phyloP scores from a whole-genome alignment of 73 alveolate genomes.

The Tetrahymena borealis region DNA sequence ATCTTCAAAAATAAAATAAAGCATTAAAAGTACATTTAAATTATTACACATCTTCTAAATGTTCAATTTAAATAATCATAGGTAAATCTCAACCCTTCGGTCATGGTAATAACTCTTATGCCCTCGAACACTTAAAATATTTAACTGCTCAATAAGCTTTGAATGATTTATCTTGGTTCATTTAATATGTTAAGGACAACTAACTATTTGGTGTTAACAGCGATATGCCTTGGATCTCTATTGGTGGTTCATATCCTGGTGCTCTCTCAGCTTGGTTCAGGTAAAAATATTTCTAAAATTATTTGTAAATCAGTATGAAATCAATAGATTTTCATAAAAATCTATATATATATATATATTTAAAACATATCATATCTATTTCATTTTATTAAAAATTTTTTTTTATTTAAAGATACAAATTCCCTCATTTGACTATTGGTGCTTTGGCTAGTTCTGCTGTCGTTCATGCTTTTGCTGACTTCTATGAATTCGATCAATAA shows the following conservation, averaged over 20 bases:
- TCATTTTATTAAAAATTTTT: too few species aligned
- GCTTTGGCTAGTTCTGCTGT: slow-evolving; percentile 60
- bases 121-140: slow-evolving; percentile 29
- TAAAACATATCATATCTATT: too few species aligned
- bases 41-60: too few species aligned
- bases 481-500: slow-evolving; percentile 49
- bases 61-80: background rate
- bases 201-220: slow-evolving; percentile 25
- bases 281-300: too few species aligned
- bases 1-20: too few species aligned
- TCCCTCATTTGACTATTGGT: slow-evolving; percentile 57
- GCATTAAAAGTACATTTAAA: too few species aligned
- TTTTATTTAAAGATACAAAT: slow-evolving; percentile 23
- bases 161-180: slow-evolving; percentile 52
- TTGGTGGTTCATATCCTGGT: slow-evolving; percentile 74
- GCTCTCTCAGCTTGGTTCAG: slow-evolving; percentile 69
- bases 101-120: slow-evolving; percentile 35
- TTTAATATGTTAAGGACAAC: slow-evolving; percentile 4
- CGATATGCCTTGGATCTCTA: slow-evolving; percentile 42
- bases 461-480: slow-evolving; percentile 53
- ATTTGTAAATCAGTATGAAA: too few species aligned
- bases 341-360: too few species aligned
- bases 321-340: too few species aligned
- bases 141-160: slow-evolving; percentile 54
- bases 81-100: slow-evolving; percentile 49